These are phyloP conservation scores for Linnemannia schmuckeri DNA, from an alignment of 192 early-diverging fungal genomes.

Conservation along the genomic window DNA sequence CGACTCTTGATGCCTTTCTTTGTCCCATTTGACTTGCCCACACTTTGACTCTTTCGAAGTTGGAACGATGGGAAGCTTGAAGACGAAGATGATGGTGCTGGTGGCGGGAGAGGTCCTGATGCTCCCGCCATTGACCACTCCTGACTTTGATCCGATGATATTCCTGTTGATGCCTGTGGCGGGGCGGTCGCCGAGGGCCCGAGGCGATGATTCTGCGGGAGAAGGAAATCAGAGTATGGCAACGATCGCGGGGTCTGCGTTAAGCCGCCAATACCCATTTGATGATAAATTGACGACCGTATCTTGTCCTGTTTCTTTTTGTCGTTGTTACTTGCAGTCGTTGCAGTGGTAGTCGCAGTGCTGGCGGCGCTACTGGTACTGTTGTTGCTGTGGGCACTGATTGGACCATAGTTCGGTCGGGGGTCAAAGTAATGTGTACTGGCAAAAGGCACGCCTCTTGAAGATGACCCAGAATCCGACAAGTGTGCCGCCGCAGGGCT, in stretches of 20 bases:
- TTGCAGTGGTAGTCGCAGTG: neutral
- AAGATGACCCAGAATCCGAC: neutral
- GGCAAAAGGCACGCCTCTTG: neutral
- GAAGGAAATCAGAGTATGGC: conserved; percentile 4
- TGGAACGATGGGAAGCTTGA: neutral
- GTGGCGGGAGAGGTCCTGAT: neutral
- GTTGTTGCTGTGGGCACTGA: conserved; percentile 9
- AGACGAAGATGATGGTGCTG: too few species aligned
- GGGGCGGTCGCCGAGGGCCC: neutral
- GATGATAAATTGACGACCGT: conserved; percentile 15
- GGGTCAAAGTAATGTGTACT: conserved; percentile 1
- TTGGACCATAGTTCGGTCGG: neutral
- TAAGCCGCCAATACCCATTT: neutral
- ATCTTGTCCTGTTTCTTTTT: neutral
- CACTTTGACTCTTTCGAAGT: conserved; percentile 22
- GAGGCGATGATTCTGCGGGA: conserved; percentile 1
- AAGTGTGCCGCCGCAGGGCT: neutral
- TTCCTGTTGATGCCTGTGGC: neutral
- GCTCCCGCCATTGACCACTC: neutral
- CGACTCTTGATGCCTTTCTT: conserved; percentile 50
- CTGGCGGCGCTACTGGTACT: neutral
- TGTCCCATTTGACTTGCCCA: conserved; percentile 15
- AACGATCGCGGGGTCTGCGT: conserved; percentile 19
- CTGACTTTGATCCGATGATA: neutral
- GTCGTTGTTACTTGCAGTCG: neutral